These are phyloP conservation scores for Triticum urartu DNA, from an alignment of 176 grass and related monocot species.

Conservation along the genomic window DNA sequence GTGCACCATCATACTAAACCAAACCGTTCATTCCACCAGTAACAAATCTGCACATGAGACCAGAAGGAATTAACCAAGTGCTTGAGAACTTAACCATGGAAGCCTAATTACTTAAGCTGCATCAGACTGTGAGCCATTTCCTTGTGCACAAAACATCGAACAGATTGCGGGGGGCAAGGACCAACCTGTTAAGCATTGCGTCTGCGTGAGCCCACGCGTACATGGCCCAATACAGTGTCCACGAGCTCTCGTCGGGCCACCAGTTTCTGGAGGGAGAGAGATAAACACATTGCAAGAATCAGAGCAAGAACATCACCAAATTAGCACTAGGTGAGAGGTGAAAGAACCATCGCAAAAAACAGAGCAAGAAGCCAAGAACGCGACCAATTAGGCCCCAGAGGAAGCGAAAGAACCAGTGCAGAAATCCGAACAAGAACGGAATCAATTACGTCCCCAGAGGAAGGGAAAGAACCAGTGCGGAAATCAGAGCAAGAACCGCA, in stretches of 20 bases:
- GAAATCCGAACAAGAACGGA: neutral
- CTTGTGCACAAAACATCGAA: neutral
- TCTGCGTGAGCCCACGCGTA: conserved; percentile 13
- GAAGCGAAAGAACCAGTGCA: neutral
- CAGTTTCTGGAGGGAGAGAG: neutral
- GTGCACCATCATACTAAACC: conserved; percentile 22
- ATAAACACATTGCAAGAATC: neutral
- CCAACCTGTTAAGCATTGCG: neutral
- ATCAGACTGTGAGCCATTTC: neutral
- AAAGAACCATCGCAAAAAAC: neutral
- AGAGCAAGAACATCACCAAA: conserved; percentile 1
- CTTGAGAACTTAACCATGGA: neutral
- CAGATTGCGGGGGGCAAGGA: neutral
- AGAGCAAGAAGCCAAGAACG: neutral
- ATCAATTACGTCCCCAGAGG: neutral
- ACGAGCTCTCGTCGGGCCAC: neutral
- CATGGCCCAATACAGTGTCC: neutral
- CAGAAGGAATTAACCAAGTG: conserved; percentile 20
- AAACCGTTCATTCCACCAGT: conserved; percentile 21
- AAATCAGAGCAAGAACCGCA: neutral
- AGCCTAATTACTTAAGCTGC: neutral
- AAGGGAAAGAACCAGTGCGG: neutral
- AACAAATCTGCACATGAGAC: conserved; percentile 18
- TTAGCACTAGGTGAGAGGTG: neutral
- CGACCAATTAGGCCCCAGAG: neutral